Percentiles rank a stretch among this genome's conserved stretches.
Conservation (phyloP, 2,329 filamentous ascomycete species). For the Orbilia oligospora region DNA sequence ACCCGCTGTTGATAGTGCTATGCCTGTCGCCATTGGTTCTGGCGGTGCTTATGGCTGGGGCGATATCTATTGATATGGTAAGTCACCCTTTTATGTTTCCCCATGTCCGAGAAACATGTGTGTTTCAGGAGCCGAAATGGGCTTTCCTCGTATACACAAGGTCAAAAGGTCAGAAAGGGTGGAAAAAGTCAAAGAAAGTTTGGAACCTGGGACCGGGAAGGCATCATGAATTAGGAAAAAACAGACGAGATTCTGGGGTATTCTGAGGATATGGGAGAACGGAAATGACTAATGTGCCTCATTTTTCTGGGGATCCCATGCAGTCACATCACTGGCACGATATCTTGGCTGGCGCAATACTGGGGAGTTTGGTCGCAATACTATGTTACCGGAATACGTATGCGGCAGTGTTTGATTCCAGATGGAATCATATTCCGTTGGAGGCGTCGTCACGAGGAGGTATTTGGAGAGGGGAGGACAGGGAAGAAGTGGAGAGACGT, state of each 20-base stretch:
- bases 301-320: constrained; percentile 39
- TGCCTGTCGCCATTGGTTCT: constrained; percentile 31
- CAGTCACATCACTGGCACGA: constrained; percentile 49
- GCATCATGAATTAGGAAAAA: constrained; percentile 27
- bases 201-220: constrained; percentile 23
- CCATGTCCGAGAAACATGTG: constrained; percentile 33
- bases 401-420: constrained; percentile 27
- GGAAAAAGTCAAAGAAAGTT: not conserved
- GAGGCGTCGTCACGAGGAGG: constrained; percentile 34
- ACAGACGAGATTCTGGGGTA: constrained; percentile 31
- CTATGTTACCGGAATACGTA: constrained; percentile 35
- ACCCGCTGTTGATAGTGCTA: constrained; percentile 34
- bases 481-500: not conserved
- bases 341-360: constrained; percentile 41
- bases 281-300: constrained; percentile 26
- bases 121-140: constrained; percentile 55
- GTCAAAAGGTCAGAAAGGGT: not conserved
- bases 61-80: constrained; percentile 48
- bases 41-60: constrained; percentile 35
- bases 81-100: constrained; percentile 40
- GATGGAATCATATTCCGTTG: constrained; percentile 42
- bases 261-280: constrained; percentile 19
- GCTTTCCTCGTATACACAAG: constrained; percentile 37
- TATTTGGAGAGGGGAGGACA: not conserved
- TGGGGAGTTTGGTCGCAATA: constrained; percentile 42